These are phyloP conservation scores for Pythium scleroteichum DNA, from an alignment of 352 stramenopile species.

Conservation along the genomic window DNA sequence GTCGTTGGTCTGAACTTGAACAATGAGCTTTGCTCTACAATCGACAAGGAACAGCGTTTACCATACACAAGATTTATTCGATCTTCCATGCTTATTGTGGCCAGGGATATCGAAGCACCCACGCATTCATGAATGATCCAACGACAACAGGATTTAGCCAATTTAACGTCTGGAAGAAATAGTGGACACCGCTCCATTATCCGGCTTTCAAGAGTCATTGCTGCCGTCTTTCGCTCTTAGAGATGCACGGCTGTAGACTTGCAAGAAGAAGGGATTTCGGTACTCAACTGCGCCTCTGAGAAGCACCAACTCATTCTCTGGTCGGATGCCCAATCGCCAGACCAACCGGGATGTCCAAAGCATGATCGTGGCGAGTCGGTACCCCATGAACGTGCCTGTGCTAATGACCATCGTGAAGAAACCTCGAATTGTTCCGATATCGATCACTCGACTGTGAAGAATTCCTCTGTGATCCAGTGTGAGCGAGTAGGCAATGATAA, in stretches of 20 bases:
- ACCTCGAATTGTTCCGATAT: slow-evolving; percentile 12
- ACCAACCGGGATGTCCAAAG: slow-evolving; percentile 21
- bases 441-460: slow-evolving; percentile 16
- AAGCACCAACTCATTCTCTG: slow-evolving; percentile 20
- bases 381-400: slow-evolving; percentile 23
- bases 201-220: not conserved
- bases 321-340: slow-evolving; percentile 10
- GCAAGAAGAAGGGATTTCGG: slow-evolving; percentile 23
- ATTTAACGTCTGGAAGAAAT: too few species aligned
- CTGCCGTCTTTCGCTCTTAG: not conserved
- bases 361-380: slow-evolving; percentile 21
- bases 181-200: too few species aligned
- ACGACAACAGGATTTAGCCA: too few species aligned
- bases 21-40: too few species aligned
- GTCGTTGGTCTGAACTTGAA: too few species aligned
- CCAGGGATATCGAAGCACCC: too few species aligned
- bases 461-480: slow-evolving; percentile 3
- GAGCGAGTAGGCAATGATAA: slow-evolving; percentile 17
- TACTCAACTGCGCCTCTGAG: slow-evolving; percentile 20
- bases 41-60: too few species aligned
- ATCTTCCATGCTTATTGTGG: too few species aligned
- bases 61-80: too few species aligned
- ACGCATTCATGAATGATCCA: too few species aligned
- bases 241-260: slow-evolving; percentile 3
- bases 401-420: slow-evolving; percentile 23